A percentile compares a stretch with the other conserved stretches of the same genome.
These are phyloP conservation scores for Phytophthora melonis DNA, from an alignment of 352 stramenopile species.

Conservation along the genomic window DNA sequence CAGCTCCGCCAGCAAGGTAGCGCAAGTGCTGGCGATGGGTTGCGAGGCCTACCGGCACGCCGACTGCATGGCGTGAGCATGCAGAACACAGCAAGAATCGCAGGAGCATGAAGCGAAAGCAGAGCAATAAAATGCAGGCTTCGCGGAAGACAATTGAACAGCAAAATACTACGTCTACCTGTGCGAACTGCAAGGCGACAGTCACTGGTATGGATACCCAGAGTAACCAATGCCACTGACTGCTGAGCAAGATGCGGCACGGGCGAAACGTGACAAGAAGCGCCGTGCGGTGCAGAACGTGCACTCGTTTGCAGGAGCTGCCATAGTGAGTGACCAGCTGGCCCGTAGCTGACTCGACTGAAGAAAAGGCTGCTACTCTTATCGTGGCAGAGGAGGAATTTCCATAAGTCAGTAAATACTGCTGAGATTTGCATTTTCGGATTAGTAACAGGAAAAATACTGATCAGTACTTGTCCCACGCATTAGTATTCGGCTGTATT, in stretches of 20 bases:
- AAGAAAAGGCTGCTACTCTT: no score
- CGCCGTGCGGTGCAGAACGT: not conserved
- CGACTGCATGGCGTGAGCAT: not conserved
- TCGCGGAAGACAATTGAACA: not conserved
- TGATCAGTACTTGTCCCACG: no score
- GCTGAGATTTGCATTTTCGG: no score
- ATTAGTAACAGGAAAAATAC: no score
- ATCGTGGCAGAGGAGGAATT: no score
- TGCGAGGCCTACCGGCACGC: not conserved
- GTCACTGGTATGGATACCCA: constrained; percentile 1
- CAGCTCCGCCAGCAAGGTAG: constrained; percentile 1
- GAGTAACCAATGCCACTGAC: not conserved
- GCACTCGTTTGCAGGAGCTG: not conserved
- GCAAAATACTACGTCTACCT: not conserved
- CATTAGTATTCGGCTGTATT: no score
- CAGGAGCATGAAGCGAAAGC: not conserved
- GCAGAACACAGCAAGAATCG: not conserved
- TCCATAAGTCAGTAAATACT: no score
- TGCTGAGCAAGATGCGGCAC: not conserved
- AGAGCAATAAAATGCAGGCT: not conserved
- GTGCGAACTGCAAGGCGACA: not conserved
- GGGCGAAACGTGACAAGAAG: not conserved
- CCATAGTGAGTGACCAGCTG: not conserved
- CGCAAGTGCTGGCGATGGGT: not conserved
- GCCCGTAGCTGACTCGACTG: no score